Conservation (phyloP, 495 filamentous ascomycete species). For the Polyplosphaeria fusca region DNA sequence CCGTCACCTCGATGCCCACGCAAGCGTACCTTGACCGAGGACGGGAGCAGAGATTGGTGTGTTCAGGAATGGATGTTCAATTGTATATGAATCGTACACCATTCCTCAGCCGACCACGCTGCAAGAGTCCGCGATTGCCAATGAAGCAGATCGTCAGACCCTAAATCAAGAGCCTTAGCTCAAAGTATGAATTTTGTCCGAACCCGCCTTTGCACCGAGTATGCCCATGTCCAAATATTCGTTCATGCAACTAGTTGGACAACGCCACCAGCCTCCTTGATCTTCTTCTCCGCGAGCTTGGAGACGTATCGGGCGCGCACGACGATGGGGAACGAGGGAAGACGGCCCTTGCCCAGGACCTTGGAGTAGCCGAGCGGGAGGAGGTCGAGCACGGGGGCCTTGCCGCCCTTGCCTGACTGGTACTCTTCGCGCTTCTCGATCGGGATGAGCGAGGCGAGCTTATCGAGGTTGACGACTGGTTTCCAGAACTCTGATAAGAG, state of each 20-base stretch:
- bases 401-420: slow-evolving; percentile 69
- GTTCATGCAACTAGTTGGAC: slow-evolving; percentile 85
- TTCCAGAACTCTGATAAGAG: slow-evolving; percentile 74
- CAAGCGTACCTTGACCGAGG: background rate
- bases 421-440: slow-evolving; percentile 80
- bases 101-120: slow-evolving; percentile 43
- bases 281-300: slow-evolving; percentile 88
- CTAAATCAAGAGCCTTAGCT: slow-evolving; percentile 20
- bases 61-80: slow-evolving; percentile 37
- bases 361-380: slow-evolving; percentile 89
- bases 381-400: slow-evolving; percentile 88
- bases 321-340: slow-evolving; percentile 80
- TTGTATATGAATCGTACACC: slow-evolving; percentile 24
- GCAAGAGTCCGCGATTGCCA: slow-evolving; percentile 34
- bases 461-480: slow-evolving; percentile 55
- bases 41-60: slow-evolving; percentile 22
- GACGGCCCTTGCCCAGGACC: slow-evolving; percentile 86
- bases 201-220: background rate
- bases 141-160: background rate
- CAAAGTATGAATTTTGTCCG: background rate
- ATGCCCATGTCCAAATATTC: background rate
- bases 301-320: slow-evolving; percentile 86
- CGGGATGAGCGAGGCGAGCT: slow-evolving; percentile 83
- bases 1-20: no score
- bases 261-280: slow-evolving; percentile 88